Percentiles rank a stretch among this genome's conserved stretches.
phyloP scores from a whole-genome alignment of 257 asterid genomes.

The Linderniella brevidens region DNA sequence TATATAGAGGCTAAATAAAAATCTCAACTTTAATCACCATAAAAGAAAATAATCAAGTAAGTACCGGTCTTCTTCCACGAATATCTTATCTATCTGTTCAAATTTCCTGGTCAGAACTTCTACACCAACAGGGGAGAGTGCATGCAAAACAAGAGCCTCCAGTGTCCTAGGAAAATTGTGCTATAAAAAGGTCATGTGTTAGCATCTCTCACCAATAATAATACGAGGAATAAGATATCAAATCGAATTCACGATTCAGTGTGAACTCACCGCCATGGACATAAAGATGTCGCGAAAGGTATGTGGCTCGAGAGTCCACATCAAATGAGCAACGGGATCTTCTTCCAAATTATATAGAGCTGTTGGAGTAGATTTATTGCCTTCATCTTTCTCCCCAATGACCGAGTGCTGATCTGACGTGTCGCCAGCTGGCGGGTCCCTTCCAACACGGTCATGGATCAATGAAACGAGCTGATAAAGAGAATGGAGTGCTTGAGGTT shows the following conservation, averaged over 20 bases:
- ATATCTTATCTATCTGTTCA: conserved; percentile 72
- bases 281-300: conserved; percentile 47
- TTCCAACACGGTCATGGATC: conserved; percentile 42
- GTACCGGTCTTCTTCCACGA: conserved; percentile 36
- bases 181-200: conserved; percentile 28
- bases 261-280: conserved; percentile 64
- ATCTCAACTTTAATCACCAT: neutral
- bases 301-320: conserved; percentile 65
- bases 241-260: conserved; percentile 4
- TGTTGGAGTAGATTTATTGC: conserved; percentile 13
- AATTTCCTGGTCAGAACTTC: conserved; percentile 80
- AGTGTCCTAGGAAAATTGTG: conserved; percentile 79
- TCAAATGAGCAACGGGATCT: conserved; percentile 52
- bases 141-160: conserved; percentile 77
- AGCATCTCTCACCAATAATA: conserved; percentile 3
- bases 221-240: conserved; percentile 3
- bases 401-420: conserved; percentile 17
- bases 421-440: conserved; percentile 24
- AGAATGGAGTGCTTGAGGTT: conserved; percentile 36
- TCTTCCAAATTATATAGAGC: conserved; percentile 33
- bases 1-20: conserved; percentile 3
- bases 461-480: conserved; percentile 64
- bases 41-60: conserved; percentile 10
- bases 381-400: conserved; percentile 19
- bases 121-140: conserved; percentile 72